These are phyloP conservation scores for Gillenia trifoliata DNA, from an alignment of 306 rosid genomes.

Conservation along the genomic window DNA sequence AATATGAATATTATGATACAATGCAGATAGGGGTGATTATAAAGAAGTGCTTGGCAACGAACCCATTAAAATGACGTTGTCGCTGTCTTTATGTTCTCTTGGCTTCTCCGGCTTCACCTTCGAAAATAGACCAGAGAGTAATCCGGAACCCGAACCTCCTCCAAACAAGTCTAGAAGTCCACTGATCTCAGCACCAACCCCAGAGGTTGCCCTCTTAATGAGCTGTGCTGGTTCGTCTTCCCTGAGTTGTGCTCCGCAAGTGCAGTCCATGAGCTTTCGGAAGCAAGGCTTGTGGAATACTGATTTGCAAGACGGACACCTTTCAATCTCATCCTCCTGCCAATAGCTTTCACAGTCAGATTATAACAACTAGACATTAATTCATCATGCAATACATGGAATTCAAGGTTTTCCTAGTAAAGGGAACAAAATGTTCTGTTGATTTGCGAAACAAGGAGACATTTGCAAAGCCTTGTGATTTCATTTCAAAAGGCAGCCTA, in stretches of 20 bases:
- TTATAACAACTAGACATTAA: background rate
- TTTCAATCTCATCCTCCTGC: constrained; percentile 78
- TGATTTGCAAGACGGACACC: constrained; percentile 63
- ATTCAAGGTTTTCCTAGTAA: background rate
- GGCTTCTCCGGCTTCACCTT: constrained; percentile 41
- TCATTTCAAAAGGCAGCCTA: background rate
- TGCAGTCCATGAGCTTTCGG: constrained; percentile 55
- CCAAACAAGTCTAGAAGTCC: constrained; percentile 55
- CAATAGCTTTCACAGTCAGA: constrained; percentile 27
- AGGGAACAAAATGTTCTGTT: background rate
- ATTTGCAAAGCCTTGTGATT: background rate
- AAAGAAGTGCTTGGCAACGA: constrained; percentile 68
- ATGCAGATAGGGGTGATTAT: constrained; percentile 24
- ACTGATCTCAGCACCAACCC: constrained; percentile 31
- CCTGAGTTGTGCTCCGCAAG: constrained; percentile 58
- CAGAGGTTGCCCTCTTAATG: constrained; percentile 23
- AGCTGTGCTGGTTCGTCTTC: constrained; percentile 34
- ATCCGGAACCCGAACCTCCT: constrained; percentile 48
- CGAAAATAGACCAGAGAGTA: constrained; percentile 61
- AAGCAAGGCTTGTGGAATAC: constrained; percentile 80
- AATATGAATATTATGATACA: constrained; percentile 14
- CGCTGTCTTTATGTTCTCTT: constrained; percentile 43
- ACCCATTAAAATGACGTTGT: constrained; percentile 78
- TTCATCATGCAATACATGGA: background rate
- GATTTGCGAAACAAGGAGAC: background rate